Base-by-base conservation (phyloP, 805 yeast species). In the Saturnispora silvae region DNA sequence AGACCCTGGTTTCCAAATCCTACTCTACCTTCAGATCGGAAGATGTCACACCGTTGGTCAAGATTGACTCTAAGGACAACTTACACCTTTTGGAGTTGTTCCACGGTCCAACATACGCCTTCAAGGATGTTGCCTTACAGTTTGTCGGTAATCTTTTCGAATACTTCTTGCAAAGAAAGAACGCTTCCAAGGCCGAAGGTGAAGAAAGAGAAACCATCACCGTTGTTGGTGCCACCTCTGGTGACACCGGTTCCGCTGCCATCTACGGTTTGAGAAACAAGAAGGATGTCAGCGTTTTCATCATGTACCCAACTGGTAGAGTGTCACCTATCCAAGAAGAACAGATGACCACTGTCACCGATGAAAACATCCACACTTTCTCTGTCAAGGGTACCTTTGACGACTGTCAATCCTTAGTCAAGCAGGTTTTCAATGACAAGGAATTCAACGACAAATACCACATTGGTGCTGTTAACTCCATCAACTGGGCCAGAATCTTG, bases 31-130 rank as follows among this genome's bases (percentile, higher is more conserved):
- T 92, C 71, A 77, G 96, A 60, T 60, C 80, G n/a, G 54, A 65
- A 6, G 81, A 82, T n/a, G 84, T 92, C 34, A 87, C 98, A 15
- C 99, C 99, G 19, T 60, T 86, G 34, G 72, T 67, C 24, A 59
- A 60, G 28, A 50, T 61, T 19, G 67, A 80, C 36, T 71, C 81
- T 42, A 39, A 45, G 28, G 34, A 43, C 19, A 70, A 75, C 41
- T 63, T 89, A 43, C 80, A 83, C 56, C 63, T 92, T 39, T 68
- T 92, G 52, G 99, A 92, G 63, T 69, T 92, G 42, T 92, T 92
- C 77, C 99, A 92, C 56, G 99, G 99, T 26, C 99, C 99, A 46
- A 92, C 99, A 4, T 92, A 89, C 55, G 99, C 99, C 13, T 92
- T 92, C 70, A 92, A 92, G 62, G 99, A 92, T 59, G 98, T 92